Evolutionary conservation across 805 yeast genomes (phyloP), one percentile per base, ranked within the genome.

Genomic region (Sugiyamaella floridensis): DNA sequence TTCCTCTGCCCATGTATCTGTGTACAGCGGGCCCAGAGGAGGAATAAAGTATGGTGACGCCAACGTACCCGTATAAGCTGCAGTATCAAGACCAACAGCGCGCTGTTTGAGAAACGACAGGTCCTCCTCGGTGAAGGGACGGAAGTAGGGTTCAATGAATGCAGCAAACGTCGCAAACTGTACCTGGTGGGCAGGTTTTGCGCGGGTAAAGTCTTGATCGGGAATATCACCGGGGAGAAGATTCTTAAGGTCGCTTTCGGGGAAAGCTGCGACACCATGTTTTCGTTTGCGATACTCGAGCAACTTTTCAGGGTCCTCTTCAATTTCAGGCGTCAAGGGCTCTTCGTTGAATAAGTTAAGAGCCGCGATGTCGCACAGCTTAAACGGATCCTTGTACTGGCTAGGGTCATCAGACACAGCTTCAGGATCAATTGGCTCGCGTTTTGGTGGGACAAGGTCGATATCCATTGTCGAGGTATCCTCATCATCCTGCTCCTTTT

Each of bases 201-300:
- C 80, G 56, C 82, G 81, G 4, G 96, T 83, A 60, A 87, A 89
- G 68, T 93, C 98, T 52, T 76, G 78, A 66, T 86, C 82, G 10
- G 99, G 99, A 22, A 89, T 83, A 37, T 76, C 80, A 2, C 99
- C 99, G 0, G 99, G 96, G 29, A 93, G 72, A 56, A 85, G 68
- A 51, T 82, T 85, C 58, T 80, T 75, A 45, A 93, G 71, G 63
- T 90, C 96, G 41, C 75, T 75, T 32, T 82, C 79, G 0, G 99
- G 99, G 65, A 82, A 93, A n/a, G 90, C 82, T 0, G 93, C 86
- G 14, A 93, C 99, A 2, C 86, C 96, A 62, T 83, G 89, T 65
- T 85, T 85, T 58, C 76, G 76, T 63, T 86, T 85, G 54, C 86
- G 67, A 60, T 78, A 87, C 46, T 86, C 96, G 43, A 82, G 6